Conservation (phyloP, 352 stramenopile species). For the Pythium guiyangense region DNA sequence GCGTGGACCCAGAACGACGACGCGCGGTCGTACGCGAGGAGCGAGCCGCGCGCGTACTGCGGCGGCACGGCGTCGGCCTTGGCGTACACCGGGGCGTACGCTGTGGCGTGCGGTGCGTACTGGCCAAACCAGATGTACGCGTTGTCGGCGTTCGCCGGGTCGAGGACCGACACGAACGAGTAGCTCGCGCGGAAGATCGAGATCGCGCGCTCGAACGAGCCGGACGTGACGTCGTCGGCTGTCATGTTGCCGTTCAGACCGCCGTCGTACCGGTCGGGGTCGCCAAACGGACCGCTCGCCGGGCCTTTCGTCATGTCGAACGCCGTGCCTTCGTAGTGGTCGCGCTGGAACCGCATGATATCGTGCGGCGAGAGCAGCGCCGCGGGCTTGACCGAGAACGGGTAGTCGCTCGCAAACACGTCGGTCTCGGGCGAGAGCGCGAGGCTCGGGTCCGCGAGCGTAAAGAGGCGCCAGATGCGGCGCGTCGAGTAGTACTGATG, state of each 20-base stretch:
- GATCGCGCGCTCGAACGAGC: slow-evolving; percentile 90
- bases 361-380: slow-evolving; percentile 65
- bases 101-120: slow-evolving; percentile 84
- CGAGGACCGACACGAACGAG: slow-evolving; percentile 73
- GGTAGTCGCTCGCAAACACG: slow-evolving; percentile 75
- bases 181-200: slow-evolving; percentile 93
- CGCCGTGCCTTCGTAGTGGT: slow-evolving; percentile 91
- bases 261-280: slow-evolving; percentile 87
- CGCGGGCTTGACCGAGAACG: slow-evolving; percentile 75
- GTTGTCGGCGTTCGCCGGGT: slow-evolving; percentile 53
- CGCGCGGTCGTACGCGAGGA: slow-evolving; percentile 58
- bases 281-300: slow-evolving; percentile 83
- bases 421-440: slow-evolving; percentile 72
- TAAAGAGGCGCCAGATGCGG: slow-evolving; percentile 89
- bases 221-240: slow-evolving; percentile 36
- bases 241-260: slow-evolving; percentile 43
- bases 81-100: slow-evolving; percentile 89
- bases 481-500: slow-evolving; percentile 84
- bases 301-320: slow-evolving; percentile 87
- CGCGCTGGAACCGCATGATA: slow-evolving; percentile 89
- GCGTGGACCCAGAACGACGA: slow-evolving; percentile 77
- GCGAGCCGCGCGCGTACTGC: slow-evolving; percentile 48
- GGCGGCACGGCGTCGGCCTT: slow-evolving; percentile 38
- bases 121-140: slow-evolving; percentile 86
- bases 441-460: slow-evolving; percentile 66